These are phyloP conservation scores for Lippia alba DNA, from an alignment of 305 asterid species.

Conservation along the genomic window DNA sequence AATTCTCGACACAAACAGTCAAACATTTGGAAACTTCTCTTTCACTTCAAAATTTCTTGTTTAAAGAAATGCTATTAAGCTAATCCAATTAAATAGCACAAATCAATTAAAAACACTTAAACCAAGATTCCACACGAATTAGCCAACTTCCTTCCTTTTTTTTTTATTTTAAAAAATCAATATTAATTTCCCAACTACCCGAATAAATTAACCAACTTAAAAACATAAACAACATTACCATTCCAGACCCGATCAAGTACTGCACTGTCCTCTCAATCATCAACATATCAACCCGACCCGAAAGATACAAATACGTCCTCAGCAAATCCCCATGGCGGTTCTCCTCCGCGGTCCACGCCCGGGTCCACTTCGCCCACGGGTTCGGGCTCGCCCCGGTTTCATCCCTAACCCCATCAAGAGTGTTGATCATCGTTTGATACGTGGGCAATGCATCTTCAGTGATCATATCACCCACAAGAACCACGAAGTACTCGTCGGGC, in stretches of 20 bases:
- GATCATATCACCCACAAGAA: slow-evolving; percentile 51
- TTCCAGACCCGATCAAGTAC: slow-evolving; percentile 46
- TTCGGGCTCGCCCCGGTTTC: slow-evolving; percentile 45
- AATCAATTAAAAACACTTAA: too few species aligned
- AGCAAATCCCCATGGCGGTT: slow-evolving; percentile 53
- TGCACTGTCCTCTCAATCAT: slow-evolving; percentile 53
- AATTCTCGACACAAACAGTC: too few species aligned
- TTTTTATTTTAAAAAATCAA: too few species aligned
- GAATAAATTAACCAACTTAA: background rate
- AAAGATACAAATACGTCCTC: slow-evolving; percentile 46
- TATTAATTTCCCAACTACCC: too few species aligned
- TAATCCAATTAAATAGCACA: too few species aligned
- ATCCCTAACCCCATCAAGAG: slow-evolving; percentile 47
- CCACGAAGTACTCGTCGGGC: slow-evolving; percentile 48
- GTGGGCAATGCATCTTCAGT: slow-evolving; percentile 55
- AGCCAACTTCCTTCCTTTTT: too few species aligned
- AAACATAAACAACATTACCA: slow-evolving; percentile 34
- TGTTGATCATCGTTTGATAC: slow-evolving; percentile 45
- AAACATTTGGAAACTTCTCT: too few species aligned
- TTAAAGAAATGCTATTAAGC: too few species aligned
- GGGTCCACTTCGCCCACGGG: slow-evolving; percentile 58
- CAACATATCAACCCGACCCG: slow-evolving; percentile 55
- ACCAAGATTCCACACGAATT: too few species aligned
- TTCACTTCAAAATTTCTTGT: too few species aligned
- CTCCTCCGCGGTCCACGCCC: slow-evolving; percentile 62